A percentile compares a stretch with the other conserved stretches of the same genome.
These are phyloP conservation scores for Thalia dealbata DNA, from an alignment of 176 grass and related monocot genomes.

Conservation along the genomic window DNA sequence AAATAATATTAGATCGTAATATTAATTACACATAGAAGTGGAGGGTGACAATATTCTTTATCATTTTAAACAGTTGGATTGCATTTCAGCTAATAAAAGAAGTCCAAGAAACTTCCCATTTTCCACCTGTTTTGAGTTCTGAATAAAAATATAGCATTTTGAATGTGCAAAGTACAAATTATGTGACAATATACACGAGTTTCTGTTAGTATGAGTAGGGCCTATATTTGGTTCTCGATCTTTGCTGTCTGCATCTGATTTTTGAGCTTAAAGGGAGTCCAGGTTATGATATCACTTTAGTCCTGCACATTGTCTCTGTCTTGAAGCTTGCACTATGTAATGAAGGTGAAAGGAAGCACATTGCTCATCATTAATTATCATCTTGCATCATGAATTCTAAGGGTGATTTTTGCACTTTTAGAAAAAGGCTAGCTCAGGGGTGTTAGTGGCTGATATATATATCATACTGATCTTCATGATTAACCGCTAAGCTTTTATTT, in stretches of 20 bases:
- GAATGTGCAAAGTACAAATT: neutral
- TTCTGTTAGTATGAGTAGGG: neutral
- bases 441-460: neutral
- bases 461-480: neutral
- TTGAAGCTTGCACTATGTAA: neutral
- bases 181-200: neutral
- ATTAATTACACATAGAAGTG: no score
- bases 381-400: neutral
- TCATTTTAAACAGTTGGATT: no score
- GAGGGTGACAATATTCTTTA: no score
- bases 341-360: neutral
- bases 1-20: neutral
- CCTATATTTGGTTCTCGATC: neutral
- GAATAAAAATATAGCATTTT: neutral
- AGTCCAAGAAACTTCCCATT: neutral
- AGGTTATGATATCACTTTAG: neutral
- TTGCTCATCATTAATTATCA: no score
- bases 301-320: neutral
- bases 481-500: neutral
- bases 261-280: neutral
- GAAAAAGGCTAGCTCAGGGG: neutral
- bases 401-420: neutral
- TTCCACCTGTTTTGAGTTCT: neutral
- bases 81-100: neutral
- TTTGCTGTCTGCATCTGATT: no score